A percentile compares a stretch with the other conserved stretches of the same genome.
phyloP scores from a whole-genome alignment of 176 grass and related monocot species.

The Aechmea fasciata region DNA sequence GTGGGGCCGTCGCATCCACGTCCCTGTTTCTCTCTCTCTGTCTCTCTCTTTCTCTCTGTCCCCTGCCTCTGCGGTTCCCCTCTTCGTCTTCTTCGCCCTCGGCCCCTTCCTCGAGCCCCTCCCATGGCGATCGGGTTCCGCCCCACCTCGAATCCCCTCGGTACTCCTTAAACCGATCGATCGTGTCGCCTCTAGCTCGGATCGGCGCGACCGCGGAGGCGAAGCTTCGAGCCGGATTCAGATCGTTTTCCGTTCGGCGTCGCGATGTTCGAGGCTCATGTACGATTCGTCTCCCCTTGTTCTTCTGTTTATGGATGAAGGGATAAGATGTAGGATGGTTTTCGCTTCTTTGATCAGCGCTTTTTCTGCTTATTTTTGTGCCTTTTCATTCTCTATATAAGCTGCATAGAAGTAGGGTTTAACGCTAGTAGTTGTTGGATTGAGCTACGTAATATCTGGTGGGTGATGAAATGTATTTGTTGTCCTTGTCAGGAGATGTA shows the following conservation, averaged over 20 bases:
- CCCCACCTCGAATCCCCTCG: not conserved
- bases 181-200: not conserved
- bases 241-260: not conserved
- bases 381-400: too few relatives aligned
- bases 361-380: too few relatives aligned
- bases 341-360: not conserved
- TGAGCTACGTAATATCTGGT: too few relatives aligned
- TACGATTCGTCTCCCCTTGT: not conserved
- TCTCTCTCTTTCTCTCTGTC: not conserved
- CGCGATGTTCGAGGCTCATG: conserved; percentile 5
- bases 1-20: too few relatives aligned
- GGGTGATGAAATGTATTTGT: too few relatives aligned
- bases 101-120: not conserved
- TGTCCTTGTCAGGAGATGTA: too few relatives aligned
- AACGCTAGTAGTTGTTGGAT: too few relatives aligned
- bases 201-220: not conserved
- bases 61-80: not conserved
- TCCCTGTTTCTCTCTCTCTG: too few relatives aligned
- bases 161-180: not conserved
- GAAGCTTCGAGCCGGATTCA: not conserved
- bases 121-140: too few relatives aligned
- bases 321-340: not conserved
- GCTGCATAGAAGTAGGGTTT: too few relatives aligned
- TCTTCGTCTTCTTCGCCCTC: not conserved
- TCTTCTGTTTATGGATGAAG: not conserved